Base-by-base conservation (phyloP, 177 flowering plant genomes). In the Vitis hybrid region DNA sequence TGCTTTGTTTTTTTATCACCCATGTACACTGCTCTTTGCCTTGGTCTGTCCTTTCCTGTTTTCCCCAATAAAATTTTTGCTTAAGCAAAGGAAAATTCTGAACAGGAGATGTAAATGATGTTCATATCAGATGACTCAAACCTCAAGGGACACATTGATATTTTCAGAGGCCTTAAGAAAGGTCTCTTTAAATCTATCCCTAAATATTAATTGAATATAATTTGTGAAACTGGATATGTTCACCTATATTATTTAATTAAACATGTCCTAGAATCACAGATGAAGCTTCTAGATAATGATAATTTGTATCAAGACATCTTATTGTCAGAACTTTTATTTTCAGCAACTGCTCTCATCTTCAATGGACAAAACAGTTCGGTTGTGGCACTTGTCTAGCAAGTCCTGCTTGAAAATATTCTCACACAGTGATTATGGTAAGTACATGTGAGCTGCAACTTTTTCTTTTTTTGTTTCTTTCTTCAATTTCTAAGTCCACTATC, bases 331-430 rank as follows among this genome's bases (percentile, higher is more conserved):
- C 12, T 65, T 55, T 68, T 77, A 45, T 72, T 78, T 76, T 60
- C 94, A 96, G 98, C 84, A 83, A 64, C 76, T 96, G 86, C 93
- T 96, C 52, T 96, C 99, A 65, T 93, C 99, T 51, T 96, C 99
- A 63, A 96, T 96, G 99, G 99, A 96, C 85, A 96, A 96, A 85
- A 96, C 99, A 16, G 99, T 96, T 66, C 87, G 99, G 68, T 77
- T 96, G 19, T 96, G 99, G 99, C 81, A 96, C 79, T 77, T 92
- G 83, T 79, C 87, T 57, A 87, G 87, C 89, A 79, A 87, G 70
- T 74, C 90, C 70, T 96, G 99, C 77, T 82, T 96, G 85, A 93
- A 89, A 82, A 72, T 85, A 11, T 96, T 96, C 79, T 85, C 98
- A 8, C 99, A 96, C 83, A 89, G 89, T 84, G 98, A 96, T 73